phyloP scores from a whole-genome alignment of 768 basidiomycete genomes.

The Lyophyllum semitale region DNA sequence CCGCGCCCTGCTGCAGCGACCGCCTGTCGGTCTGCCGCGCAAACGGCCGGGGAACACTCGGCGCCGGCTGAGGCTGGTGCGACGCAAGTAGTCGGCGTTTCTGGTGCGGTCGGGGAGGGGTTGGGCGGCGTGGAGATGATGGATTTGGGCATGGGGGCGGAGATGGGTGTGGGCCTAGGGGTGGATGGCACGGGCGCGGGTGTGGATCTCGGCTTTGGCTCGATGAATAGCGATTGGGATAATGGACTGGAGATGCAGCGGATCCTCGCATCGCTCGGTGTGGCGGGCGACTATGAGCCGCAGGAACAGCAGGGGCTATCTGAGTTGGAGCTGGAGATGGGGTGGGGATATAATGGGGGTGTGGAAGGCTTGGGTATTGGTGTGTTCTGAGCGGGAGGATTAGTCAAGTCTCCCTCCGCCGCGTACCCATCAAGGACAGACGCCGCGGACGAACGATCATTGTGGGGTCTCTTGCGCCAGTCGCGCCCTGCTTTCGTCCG shows the following conservation, averaged over 20 bases:
- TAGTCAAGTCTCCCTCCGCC: not conserved
- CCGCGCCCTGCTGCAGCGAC: slow-evolving; percentile 21
- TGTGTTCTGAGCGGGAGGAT: slow-evolving; percentile 10
- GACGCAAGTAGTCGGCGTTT: slow-evolving; percentile 8
- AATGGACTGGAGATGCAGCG: slow-evolving; percentile 19
- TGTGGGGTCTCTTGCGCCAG: not conserved
- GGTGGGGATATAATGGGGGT: slow-evolving; percentile 6
- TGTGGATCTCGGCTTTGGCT: not conserved
- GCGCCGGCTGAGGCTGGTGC: slow-evolving; percentile 6
- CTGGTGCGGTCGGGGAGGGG: slow-evolving; percentile 1
- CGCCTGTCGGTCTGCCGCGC: slow-evolving; percentile 12
- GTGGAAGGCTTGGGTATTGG: slow-evolving; percentile 11
- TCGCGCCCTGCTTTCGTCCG: not conserved
- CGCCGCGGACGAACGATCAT: not conserved
- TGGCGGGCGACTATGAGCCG: slow-evolving; percentile 1
- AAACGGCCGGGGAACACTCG: slow-evolving; percentile 9
- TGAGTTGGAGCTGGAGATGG: slow-evolving; percentile 15
- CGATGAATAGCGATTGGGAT: slow-evolving; percentile 2
- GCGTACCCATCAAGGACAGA: not conserved
- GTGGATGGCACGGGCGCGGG: slow-evolving; percentile 6
- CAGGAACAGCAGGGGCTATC: slow-evolving; percentile 3
- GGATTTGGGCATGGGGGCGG: slow-evolving; percentile 4
- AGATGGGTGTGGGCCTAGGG: slow-evolving; percentile 12
- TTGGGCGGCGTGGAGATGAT: not conserved
- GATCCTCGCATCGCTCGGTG: slow-evolving; percentile 19